Evolutionary conservation across 345 rosid species (phyloP).

Genomic region (Ceriops tagal): DNA sequence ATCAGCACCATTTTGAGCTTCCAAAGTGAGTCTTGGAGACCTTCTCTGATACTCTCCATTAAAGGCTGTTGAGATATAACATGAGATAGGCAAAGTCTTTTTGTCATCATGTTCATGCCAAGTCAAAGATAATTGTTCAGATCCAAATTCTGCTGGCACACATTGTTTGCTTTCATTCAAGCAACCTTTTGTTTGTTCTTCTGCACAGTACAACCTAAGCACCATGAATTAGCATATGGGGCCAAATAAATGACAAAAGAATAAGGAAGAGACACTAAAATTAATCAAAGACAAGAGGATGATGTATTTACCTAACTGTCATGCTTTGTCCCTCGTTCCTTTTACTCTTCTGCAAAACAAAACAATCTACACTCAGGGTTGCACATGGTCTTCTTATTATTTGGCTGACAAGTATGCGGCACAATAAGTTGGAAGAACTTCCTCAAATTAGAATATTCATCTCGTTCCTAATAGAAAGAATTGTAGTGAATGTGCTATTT

Average conservation of each 20-base stretch:
- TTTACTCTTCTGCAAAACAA: constrained; percentile 27
- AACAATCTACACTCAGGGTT: constrained; percentile 3
- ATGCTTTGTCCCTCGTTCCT: constrained; percentile 17
- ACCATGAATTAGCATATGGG: not conserved
- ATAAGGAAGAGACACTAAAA: not conserved
- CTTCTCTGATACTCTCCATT: not conserved
- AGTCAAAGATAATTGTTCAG: constrained; percentile 10
- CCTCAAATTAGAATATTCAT: too few relatives aligned
- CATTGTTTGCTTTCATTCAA: constrained; percentile 22
- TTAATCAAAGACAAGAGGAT: not conserved
- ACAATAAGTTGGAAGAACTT: too few relatives aligned
- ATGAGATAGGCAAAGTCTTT: not conserved
- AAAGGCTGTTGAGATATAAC: not conserved
- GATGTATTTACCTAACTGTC: constrained; percentile 31
- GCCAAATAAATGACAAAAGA: not conserved
- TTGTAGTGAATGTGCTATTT: too few relatives aligned
- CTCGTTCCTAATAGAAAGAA: too few relatives aligned
- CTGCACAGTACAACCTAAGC: constrained; percentile 17
- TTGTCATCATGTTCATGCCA: constrained; percentile 19
- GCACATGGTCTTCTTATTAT: not conserved
- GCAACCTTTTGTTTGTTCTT: not conserved
- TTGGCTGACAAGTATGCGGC: not conserved
- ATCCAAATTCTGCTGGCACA: constrained; percentile 4
- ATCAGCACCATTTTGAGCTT: constrained; percentile 24
- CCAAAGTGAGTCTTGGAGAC: constrained; percentile 28